Base-by-base conservation (phyloP, 345 rosid genomes). In the Nephelium lappaceum region DNA sequence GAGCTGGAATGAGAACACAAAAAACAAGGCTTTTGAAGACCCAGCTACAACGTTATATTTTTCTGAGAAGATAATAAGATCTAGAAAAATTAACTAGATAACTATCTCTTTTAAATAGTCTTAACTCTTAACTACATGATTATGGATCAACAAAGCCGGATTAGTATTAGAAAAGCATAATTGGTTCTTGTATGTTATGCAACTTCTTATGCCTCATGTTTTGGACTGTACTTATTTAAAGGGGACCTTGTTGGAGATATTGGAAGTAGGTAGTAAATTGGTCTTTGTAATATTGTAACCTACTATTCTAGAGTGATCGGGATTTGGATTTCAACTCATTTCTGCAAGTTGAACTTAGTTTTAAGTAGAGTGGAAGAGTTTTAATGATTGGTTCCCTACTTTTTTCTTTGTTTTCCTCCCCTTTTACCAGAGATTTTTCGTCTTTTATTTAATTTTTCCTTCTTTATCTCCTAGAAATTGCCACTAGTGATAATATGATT, bases 211-310 rank as follows among this genome's bases (percentile, higher is more conserved):
- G 6, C 47, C 65, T 11, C 61, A 14, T 6, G 16, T 36, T 10
- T 55, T 31, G 47, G 47, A 55, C 12, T 38, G 11, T 72, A 25
- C 75, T 72, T 38, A 38, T 2, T 31, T 31, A n/a, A 53, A 71
- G 47, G 19, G 25, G 36, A 24, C 5, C 21, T 60, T 60, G 47
- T 60, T 41, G 51, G 55, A 41, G 27, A 60, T 14, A 21, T 24
- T 58, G 55, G 53, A 31, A 21, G 55, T 41, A 25, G 43, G 43
- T 73, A 39, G 10, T 8, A 11, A 53, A 51, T 71, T 71, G 39
- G 74, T 53, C 21, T 5, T 31, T 41, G 27, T 10, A 45, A 67
- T 45, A 39, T 70, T 49, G 73, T 70, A 14, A 60, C 67, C 67
- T 0, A 36, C 43, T 38, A 39, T 6, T 23, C 23, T 11, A 58